Evolutionary conservation across 306 rosid species (phyloP).

Genomic region (Prunus armeniaca): DNA sequence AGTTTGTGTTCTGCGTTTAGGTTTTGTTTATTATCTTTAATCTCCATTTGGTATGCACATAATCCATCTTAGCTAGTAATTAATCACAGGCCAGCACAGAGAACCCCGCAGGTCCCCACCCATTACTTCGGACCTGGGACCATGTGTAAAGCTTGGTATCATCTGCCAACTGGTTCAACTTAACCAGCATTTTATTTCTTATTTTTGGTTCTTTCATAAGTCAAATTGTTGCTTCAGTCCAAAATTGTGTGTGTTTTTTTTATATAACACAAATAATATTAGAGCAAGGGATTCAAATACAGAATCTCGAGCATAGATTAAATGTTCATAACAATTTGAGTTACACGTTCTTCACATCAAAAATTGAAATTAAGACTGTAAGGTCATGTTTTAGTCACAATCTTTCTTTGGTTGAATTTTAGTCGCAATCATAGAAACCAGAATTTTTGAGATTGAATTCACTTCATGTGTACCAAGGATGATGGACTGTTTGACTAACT

Average conservation of each 20-base stretch:
- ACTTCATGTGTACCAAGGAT: too few species aligned
- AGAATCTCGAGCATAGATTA: too few species aligned
- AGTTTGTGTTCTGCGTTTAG: background rate
- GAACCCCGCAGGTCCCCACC: background rate
- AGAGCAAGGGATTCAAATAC: too few species aligned
- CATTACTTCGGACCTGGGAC: background rate
- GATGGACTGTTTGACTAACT: background rate
- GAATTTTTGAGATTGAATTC: background rate
- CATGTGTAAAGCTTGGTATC: background rate
- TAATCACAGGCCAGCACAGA: slow-evolving; percentile 5
- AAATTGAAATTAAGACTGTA: too few species aligned
- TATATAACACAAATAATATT: too few species aligned
- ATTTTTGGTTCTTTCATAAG: too few species aligned
- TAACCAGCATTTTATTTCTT: too few species aligned
- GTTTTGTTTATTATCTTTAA: background rate
- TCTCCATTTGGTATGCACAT: background rate
- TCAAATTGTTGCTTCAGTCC: too few species aligned
- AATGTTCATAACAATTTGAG: too few species aligned
- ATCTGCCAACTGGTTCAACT: background rate
- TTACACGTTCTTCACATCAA: rapidly evolving
- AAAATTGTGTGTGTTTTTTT: too few species aligned
- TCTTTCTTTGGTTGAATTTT: too few species aligned
- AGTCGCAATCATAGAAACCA: background rate
- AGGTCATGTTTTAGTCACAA: too few species aligned
- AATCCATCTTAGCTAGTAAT: background rate